Base-by-base conservation (phyloP, 495 filamentous ascomycete species). In the Penicillium odoratum region DNA sequence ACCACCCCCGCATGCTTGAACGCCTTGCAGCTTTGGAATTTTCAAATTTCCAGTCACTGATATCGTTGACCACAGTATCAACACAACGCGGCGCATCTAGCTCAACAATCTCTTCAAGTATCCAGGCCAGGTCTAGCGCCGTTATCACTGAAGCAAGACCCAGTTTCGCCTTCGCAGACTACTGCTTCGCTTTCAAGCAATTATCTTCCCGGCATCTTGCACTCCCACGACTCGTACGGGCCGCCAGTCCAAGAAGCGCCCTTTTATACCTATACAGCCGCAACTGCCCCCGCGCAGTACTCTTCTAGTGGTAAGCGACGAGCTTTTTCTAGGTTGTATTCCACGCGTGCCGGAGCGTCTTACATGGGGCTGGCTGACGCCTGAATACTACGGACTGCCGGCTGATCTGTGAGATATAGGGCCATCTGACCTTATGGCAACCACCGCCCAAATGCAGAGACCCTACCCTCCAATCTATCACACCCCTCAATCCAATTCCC, bases 401-500 rank as follows among this genome's bases (percentile, higher is more conserved):
- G 55, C 59, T 56, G 53, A 62, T 48, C 7, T 44, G 9, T 40
- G 33, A 44, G 18, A 55, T 18, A 48, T 62, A 97, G 90, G 92
- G 69, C 88, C 84, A 49, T 83, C 89, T 74, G 93, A 97, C 60
- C 87, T 93, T 77, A 98, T 98, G 94, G 93, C 94, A 58, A 85
- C 93, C 51, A 67, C 74, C 40, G 86, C 93, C 60, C 88, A 90
- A 67, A 93, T 97, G 86, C 88, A 88, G 69, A 83, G 85, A 54
- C 80, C 81, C 49, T 97, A 93, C 60, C 93, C 93, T 26, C 91
- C 93, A 29, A 97, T 97, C 59, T 97, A 98, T 67, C 91, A 97
- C 67, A 96, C 93, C 3, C 92, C 93, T 15, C 92, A 97, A 76
- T 96, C 92, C 28, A 95, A 92, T 72, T 97, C 94, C 25, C 94